Base-by-base conservation (phyloP, 257 asterid genomes). In the Cordia subcordata region DNA sequence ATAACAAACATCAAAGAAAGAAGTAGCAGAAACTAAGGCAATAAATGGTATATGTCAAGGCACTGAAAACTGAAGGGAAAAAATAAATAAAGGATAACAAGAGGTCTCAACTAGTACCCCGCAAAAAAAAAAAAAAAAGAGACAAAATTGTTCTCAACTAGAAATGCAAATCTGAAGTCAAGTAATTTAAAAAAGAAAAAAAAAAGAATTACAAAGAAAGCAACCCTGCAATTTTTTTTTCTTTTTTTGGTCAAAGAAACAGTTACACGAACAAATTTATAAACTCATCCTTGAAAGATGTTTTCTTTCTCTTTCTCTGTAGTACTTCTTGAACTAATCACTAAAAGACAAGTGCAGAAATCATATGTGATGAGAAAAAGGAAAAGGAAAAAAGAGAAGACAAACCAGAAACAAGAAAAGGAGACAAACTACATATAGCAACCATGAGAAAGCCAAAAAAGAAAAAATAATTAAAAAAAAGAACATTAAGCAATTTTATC, bases 361-460 rank as follows among this genome's bases (percentile, higher is more conserved):
- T n/a, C 4, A 27, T 27, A 27, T 6, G 35, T 27, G 21, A 4
- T 39, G n/a, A n/a, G 52, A 35, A 15, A 13, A 15, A 10, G 14
- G 8, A 13, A 13, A 19, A 40, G 20, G 5, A 22, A 53, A n/a
- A 53, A 63, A 8, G n/a, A 50, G n/a, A 57, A 11, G 49, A 39
- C 35, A 46, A 50, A 15, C n/a, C 37, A 14, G 9, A 33, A 14
- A 13, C 6, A 27, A 49, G 1, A 37, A 15, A 5, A 15, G 37
- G 13, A 32, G 51, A 52, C 52, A 5, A 62, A 52, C 19, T 20
- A 62, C 20, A 45, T 49, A 20, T 42, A 0, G 64, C 55, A 59
- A 15, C 52, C 53, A 4, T 32, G 3, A 1, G 35, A 27, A 27
- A 27, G 44, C 60, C 42, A 0, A 33, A 16, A 23, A 54, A 54